These are phyloP conservation scores for Arachis hypogaea DNA, from an alignment of 306 rosid species.

Conservation along the genomic window DNA sequence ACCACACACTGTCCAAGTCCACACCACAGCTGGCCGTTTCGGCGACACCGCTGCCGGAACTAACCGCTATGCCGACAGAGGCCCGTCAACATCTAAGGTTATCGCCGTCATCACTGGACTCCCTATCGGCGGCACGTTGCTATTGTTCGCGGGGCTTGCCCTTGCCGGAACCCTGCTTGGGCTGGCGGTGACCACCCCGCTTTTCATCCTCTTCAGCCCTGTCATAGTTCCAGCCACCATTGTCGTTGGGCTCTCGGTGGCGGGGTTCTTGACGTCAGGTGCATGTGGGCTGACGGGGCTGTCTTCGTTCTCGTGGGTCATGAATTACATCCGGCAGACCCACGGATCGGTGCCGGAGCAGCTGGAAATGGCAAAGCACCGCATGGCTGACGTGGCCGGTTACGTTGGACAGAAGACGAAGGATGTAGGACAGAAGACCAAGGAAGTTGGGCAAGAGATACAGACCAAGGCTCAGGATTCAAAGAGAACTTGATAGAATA, in stretches of 20 bases:
- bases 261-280: slow-evolving; percentile 67
- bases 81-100: slow-evolving; percentile 58
- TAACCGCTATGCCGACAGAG: slow-evolving; percentile 10
- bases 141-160: slow-evolving; percentile 60
- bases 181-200: slow-evolving; percentile 56
- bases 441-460: slow-evolving; percentile 72
- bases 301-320: slow-evolving; percentile 73
- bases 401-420: slow-evolving; percentile 82
- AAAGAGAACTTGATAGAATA: neutral
- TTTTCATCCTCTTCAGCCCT: slow-evolving; percentile 78
- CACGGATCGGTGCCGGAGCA: slow-evolving; percentile 56
- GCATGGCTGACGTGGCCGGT: slow-evolving; percentile 55
- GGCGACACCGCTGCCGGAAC: neutral
- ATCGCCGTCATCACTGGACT: slow-evolving; percentile 61
- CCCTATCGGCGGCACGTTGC: slow-evolving; percentile 69
- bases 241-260: slow-evolving; percentile 61
- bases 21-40: slow-evolving; percentile 41
- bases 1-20: slow-evolving; percentile 67
- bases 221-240: slow-evolving; percentile 81
- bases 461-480: slow-evolving; percentile 74
- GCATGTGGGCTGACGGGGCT: slow-evolving; percentile 74
- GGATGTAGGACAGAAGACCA: slow-evolving; percentile 52
- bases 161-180: slow-evolving; percentile 65
- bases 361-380: slow-evolving; percentile 53
- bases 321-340: slow-evolving; percentile 49